Evolutionary conservation across 148 eudicot species (phyloP).

Genomic region (Polygonum aviculare): DNA sequence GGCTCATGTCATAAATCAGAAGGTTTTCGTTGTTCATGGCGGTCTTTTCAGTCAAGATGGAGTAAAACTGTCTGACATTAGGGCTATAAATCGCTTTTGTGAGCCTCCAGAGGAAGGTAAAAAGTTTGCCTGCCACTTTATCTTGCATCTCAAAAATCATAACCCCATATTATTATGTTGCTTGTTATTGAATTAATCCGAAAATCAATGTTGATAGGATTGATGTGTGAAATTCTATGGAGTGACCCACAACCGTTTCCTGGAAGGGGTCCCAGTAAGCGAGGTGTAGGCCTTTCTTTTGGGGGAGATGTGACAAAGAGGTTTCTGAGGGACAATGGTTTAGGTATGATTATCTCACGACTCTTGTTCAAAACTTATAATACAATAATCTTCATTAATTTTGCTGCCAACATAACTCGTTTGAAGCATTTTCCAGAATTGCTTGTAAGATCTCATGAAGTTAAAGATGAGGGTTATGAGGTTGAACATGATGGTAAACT

Average conservation of each 20-base stretch:
- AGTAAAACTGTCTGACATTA: constrained; percentile 86
- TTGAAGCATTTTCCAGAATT: constrained; percentile 21
- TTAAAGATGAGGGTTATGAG: constrained; percentile 96
- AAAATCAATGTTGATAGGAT: constrained; percentile 35
- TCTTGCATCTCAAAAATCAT: neutral
- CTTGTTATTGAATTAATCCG: neutral
- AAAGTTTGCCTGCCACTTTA: neutral
- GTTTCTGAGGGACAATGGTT: constrained; percentile 75
- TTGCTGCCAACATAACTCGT: neutral
- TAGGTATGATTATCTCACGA: constrained; percentile 36
- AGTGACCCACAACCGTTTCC: constrained; percentile 95
- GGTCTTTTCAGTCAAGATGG: constrained; percentile 99
- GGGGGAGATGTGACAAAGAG: constrained; percentile 88
- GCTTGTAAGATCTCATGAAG: constrained; percentile 93
- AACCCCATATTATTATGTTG: neutral
- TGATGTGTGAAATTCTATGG: constrained; percentile 98
- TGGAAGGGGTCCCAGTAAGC: constrained; percentile 98
- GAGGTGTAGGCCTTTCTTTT: constrained; percentile 96
- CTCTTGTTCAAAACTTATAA: neutral
- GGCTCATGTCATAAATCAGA: constrained; percentile 86
- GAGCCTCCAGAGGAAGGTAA: constrained; percentile 99
- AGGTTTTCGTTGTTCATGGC: constrained; percentile 88
- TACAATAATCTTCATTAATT: neutral
- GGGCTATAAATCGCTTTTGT: constrained; percentile 81
- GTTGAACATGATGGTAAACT: constrained; percentile 97